Base-by-base conservation (phyloP, 1,284 basidiomycete genomes). In the Gomphus sp. region DNA sequence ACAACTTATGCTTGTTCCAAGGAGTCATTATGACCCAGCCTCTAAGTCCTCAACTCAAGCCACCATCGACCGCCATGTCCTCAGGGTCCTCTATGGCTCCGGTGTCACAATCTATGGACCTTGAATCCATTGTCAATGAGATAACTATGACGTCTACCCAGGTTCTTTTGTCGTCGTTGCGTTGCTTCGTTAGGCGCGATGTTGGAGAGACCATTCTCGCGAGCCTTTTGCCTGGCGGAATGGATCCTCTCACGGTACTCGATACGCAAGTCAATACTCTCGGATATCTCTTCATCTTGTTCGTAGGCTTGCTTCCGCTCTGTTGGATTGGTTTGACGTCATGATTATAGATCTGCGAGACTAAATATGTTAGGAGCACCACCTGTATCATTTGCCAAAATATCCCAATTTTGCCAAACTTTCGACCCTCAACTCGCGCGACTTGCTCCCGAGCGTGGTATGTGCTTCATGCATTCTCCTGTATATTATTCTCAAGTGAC, bases 211-310 rank as follows among this genome's bases (percentile, higher is more conserved):
- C 72, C 9, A 71, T 80, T 51, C 71, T 84, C 7, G 74, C 78
- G 2, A 75, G 77, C 60, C 63, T 74, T 12, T 65, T 84, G 10
- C 68, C 76, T 0, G 74, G 74, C 55, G 82, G 80, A 11, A 78
- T 79, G 48, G 87, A 89, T 66, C 87, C 87, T 5, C 67, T 89
- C 56, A 62, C 69, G 2, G 65, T 84, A 11, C 70, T 91, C 48
- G 76, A 86, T 62, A 68, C 80, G 25, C 70, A 73, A 37, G 67
- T 66, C 43, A 79, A 87, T 67, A 85, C 86, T 0, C 67, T 89
- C 5, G 86, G 82, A 0, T 77, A 80, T 47, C 69, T 91, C 37
- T 85, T 82, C 64, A 84, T 91, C 45, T 67, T 91, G 88, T 89
- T 65, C 71, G 85, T 51, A 3, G 47, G 7, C 11, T 53, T 16